Evolutionary conservation across 2,329 filamentous ascomycete genomes (phyloP), one percentile per base, ranked within the genome.

Genomic region (Fusarium fracticaudum): DNA sequence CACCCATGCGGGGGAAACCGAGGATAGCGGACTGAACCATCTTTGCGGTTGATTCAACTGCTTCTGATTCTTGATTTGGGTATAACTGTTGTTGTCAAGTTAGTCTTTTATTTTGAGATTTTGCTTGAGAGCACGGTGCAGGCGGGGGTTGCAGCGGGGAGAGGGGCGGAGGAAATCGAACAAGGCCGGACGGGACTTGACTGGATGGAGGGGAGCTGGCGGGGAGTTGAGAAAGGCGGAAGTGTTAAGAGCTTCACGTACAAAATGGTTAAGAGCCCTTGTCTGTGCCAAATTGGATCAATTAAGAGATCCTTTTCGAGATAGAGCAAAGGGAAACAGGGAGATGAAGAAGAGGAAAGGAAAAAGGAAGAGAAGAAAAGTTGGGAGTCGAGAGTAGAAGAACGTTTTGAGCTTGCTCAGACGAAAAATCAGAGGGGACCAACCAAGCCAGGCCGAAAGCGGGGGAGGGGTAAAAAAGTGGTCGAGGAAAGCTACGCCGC

Each of bases 1-100:
- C 93, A 87, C 96, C 96, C 94, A 98, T 98, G 84, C 96, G 96
- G 85, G 96, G 96, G 91, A 99, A 99, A 88, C 96, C 96, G 85
- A 99, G 93, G 85, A 99, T 90, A 79, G 96, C 87, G 77, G 89
- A 91, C 82, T 90, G 87, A 84, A 91, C 89, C 89, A 91, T 91
- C 73, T 83, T 89, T 83, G 75, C 79, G 81, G 81, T 82, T 79
- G 73, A 72, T 76, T 75, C 72, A 72, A 76, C 59, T 76, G 60
- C 67, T 77, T 71, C 65, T 74, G 67, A 71, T 71, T 73, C 60
- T 73, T 67, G 22, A 29, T 57, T 44, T 60, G 43, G 40, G 15
- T 67, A 64, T 62, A 65, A 64, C 67, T 75, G 64, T 67, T 74
- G 54, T 59, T 51, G 48, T 48, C 48, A 48, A 33, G 61, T 75